Evolutionary conservation across 2,329 filamentous ascomycete genomes (phyloP).

Genomic region (Pseudopyricularia cyperi): DNA sequence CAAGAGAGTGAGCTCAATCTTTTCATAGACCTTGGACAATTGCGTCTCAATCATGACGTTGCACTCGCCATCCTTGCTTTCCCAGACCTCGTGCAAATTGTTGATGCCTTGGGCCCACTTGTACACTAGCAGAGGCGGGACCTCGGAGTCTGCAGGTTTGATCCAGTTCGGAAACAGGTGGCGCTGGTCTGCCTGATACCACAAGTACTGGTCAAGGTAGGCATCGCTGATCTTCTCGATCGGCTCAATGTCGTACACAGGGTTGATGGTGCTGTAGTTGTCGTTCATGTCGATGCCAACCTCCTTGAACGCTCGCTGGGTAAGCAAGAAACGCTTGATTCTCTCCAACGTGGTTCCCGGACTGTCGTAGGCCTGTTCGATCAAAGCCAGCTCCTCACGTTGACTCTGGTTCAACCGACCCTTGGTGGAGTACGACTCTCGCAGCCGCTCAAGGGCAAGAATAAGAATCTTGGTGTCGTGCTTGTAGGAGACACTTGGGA

Average conservation of each 20-base stretch:
- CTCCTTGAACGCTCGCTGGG: conserved; percentile 96
- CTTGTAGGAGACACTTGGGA: conserved; percentile 98
- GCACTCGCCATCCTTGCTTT: conserved; percentile 84
- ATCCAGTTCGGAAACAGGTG: conserved; percentile 98
- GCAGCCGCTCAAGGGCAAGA: conserved; percentile 78
- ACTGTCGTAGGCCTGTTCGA: conserved; percentile 96
- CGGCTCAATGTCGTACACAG: conserved; percentile 96
- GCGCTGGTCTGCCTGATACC: conserved; percentile 97
- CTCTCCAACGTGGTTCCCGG: conserved; percentile 89
- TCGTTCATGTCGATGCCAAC: conserved; percentile 99
- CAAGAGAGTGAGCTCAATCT: conserved; percentile 91
- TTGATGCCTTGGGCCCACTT: conserved; percentile 99
- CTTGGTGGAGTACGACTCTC: conserved; percentile 96
- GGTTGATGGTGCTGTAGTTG: conserved; percentile 98
- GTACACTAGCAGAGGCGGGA: conserved; percentile 86
- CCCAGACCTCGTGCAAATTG: conserved; percentile 92
- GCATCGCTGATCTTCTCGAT: conserved; percentile 99
- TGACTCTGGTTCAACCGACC: conserved; percentile 94
- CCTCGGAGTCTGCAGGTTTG: conserved; percentile 96
- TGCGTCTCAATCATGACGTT: conserved; percentile 99
- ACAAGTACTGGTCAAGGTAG: conserved; percentile 95
- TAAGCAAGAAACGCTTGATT: conserved; percentile 95
- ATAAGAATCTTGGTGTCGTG: conserved; percentile 99
- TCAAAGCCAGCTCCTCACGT: conserved; percentile 88
- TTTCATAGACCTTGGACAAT: conserved; percentile 98